A percentile compares a stretch with the other conserved stretches of the same genome.
Evolutionary conservation across 495 filamentous ascomycete species (phyloP).

Genomic region (Neurospora tetrasperma): DNA sequence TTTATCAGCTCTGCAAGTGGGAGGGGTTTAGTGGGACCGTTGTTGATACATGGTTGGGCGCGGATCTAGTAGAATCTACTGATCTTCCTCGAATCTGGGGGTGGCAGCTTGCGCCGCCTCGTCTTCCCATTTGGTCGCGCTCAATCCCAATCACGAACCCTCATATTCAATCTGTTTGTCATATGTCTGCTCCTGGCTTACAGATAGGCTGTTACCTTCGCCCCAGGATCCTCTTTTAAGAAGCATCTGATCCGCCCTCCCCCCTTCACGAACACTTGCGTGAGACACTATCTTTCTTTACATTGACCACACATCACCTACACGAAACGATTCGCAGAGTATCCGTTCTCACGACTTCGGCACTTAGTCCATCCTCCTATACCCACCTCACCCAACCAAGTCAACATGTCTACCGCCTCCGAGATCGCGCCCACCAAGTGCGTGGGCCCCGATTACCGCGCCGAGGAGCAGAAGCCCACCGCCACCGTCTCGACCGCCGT

Average conservation of each 20-base stretch:
- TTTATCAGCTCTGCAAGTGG: constrained; percentile 1
- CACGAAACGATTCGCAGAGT: not conserved
- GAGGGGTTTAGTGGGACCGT: not conserved
- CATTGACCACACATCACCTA: not conserved
- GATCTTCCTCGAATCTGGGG: not conserved
- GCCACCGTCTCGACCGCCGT: constrained; percentile 83
- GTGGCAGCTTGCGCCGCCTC: not conserved
- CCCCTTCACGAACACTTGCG: not conserved
- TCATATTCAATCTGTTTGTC: not conserved
- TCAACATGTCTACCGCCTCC: constrained; percentile 1
- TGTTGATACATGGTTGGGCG: not conserved
- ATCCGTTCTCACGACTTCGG: not conserved
- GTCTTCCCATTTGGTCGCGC: not conserved
- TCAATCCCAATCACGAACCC: not conserved
- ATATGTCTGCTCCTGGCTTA: not conserved
- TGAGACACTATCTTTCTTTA: not conserved
- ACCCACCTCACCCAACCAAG: not conserved
- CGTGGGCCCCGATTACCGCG: constrained; percentile 70
- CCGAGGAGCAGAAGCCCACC: constrained; percentile 68
- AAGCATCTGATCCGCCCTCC: not conserved
- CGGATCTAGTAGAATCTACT: not conserved
- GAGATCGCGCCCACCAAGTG: constrained; percentile 51
- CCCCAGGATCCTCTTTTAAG: not conserved
- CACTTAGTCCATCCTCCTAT: not conserved
- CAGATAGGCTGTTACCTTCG: not conserved